Base-by-base conservation (phyloP, 176 grass and related monocot genomes). In the Metroxylon sagu region DNA sequence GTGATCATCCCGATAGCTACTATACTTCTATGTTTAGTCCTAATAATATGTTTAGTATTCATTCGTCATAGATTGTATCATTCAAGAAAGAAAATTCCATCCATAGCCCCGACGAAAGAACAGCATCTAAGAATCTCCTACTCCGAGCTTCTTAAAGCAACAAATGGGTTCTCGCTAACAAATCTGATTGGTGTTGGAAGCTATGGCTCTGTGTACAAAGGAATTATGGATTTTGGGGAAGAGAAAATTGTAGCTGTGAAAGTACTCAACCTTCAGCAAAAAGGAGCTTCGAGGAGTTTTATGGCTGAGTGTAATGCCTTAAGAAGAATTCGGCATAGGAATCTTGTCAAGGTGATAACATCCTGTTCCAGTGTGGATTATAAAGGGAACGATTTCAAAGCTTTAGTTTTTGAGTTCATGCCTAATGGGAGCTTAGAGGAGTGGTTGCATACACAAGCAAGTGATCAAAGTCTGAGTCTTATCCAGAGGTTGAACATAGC, bases 391-490 rank as follows among this genome's bases (percentile, higher is more conserved):
- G 35, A 43, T 43, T 43, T 43, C 35, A 43, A 43, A 43, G 76
- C 85, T 66, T 70, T 89, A 30, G 80, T 89, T 2, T 84, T 89
- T 1, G 54, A 80, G 25, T 88, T 77, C 49, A 80, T 77, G 68
- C 80, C 80, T 6, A 80, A 67, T 31, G 74, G 71, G 55, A 85
- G 75, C 54, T 54, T 90, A 0, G 68, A 43, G 10, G 14, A 14
- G 8, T 43, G 35, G 35, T 14, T 43, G 35, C 35, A 43, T 14
- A 7, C 35, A 43, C 35, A 43, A 43, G 35, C 35, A 43, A 12
- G 35, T 14, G 35, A 43, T 43, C 35, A 43, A 43, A 43, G 35
- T 14, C 35, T 43, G 8, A 43, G 35, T 43, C 10, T 43, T 3
- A 43, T 43, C 35, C 35, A 43, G 35, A 43, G 35, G 35, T 2